Base-by-base conservation (phyloP, 1,284 basidiomycete species). In the Erythrobasidium hasegawianum region DNA sequence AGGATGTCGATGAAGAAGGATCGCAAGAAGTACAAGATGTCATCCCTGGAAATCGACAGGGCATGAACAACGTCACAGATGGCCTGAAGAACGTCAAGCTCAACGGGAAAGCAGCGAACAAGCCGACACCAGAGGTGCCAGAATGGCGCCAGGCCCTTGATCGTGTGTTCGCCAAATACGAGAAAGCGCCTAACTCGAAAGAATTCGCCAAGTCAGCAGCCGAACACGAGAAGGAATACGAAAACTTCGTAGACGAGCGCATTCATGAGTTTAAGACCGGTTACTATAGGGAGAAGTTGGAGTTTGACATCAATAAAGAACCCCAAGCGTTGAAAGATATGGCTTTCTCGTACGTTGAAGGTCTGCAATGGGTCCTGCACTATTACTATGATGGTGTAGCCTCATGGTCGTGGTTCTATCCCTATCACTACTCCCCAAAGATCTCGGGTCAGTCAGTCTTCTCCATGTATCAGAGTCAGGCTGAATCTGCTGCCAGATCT, bases 371-470 rank as follows among this genome's bases (percentile, higher is more conserved):
- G 96, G 92, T 98, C 33, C 88, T 98, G 85, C 89, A 93, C 77
- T 98, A 98, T 79, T 98, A 98, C 78, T 97, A 97, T 79, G 86
- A 89, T 71, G 95, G 95, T 39, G 93, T 97, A 14, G 89, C 90
- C 1, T 94, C 91, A 4, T 98, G 95, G 95, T 85, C 90, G 26
- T 98, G 96, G 96, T 98, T 97, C 81, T 98, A 97, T 80, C 82
- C 94, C 76, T 97, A 97, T 77, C 95, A 98, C 77, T 98, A 96
- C 77, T 89, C 95, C 0, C 95, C 93, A 16, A 85, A 91, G 57
- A 94, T 96, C 70, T 90, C 90, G 43, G 92, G 91, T 90, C 71
- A 67, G n/a, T n/a, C n/a, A n/a, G n/a, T n/a, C n/a, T n/a, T n/a
- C n/a, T n/a, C n/a, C n/a, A n/a, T n/a, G n/a, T n/a, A n/a, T n/a